Evolutionary conservation across 495 filamentous ascomycete species (phyloP).

Genomic region (Usnea hakonensis): DNA sequence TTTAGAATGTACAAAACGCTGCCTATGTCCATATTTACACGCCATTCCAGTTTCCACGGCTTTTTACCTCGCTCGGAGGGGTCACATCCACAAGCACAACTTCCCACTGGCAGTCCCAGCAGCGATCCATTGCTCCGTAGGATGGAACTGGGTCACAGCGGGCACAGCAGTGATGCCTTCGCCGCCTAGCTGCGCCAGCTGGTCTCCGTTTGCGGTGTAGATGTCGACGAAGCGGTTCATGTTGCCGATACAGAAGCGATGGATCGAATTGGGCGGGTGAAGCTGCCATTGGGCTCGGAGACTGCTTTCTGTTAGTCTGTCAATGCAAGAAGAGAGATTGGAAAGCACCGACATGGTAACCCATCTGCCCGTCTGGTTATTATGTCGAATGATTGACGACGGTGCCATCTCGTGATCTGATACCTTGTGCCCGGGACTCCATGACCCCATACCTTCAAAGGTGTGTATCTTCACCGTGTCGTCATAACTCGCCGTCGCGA

Average conservation of each 20-base stretch:
- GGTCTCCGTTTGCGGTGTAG: slow-evolving; percentile 69
- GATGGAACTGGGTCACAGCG: slow-evolving; percentile 85
- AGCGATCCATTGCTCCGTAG: slow-evolving; percentile 81
- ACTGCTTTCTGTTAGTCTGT: slow-evolving; percentile 37
- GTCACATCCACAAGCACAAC: slow-evolving; percentile 79
- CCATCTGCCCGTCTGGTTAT: slow-evolving; percentile 90
- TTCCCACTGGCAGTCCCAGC: slow-evolving; percentile 91
- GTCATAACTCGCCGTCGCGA: slow-evolving; percentile 90
- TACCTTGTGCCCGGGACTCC: slow-evolving; percentile 55
- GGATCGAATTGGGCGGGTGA: slow-evolving; percentile 63
- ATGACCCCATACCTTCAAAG: slow-evolving; percentile 56
- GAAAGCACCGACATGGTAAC: slow-evolving; percentile 53
- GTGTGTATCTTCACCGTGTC: slow-evolving; percentile 90
- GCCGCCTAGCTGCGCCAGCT: slow-evolving; percentile 82
- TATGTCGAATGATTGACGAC: slow-evolving; percentile 63
- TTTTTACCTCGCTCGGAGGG: not conserved
- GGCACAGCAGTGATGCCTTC: slow-evolving; percentile 91
- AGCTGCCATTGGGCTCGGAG: slow-evolving; percentile 89
- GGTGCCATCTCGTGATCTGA: slow-evolving; percentile 59
- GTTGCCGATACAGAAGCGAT: slow-evolving; percentile 88
- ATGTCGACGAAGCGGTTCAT: slow-evolving; percentile 98
- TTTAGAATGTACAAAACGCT: not conserved
- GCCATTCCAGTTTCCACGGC: not conserved
- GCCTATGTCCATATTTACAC: not conserved
- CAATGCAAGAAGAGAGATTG: not conserved